phyloP scores from a whole-genome alignment of 805 yeast species.

The Babjeviella inositovora region DNA sequence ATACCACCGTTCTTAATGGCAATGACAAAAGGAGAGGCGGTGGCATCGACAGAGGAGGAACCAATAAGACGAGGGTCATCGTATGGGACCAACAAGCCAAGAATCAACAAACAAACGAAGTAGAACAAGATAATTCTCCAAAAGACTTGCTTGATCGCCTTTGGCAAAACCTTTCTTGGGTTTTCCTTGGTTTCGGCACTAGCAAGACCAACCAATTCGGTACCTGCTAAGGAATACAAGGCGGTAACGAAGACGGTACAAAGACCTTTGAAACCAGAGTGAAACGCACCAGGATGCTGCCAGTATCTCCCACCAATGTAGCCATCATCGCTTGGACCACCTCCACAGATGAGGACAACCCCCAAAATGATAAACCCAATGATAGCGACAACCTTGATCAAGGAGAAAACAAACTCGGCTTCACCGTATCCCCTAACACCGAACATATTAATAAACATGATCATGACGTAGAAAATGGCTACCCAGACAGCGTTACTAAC shows the following conservation, averaged over 20 bases:
- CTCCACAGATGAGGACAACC: conserved; percentile 23
- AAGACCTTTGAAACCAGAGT: conserved; percentile 36
- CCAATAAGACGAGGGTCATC: conserved; percentile 15
- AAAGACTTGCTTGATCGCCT: conserved; percentile 36
- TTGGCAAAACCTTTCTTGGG: conserved; percentile 30
- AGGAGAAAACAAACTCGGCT: conserved; percentile 49
- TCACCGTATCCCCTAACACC: conserved; percentile 48
- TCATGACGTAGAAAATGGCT: conserved; percentile 27
- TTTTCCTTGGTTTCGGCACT: conserved; percentile 28
- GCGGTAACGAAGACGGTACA: conserved; percentile 39
- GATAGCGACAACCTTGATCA: conserved; percentile 47
- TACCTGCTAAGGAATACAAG: conserved; percentile 36
- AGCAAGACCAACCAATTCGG: conserved; percentile 35
- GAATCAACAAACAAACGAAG: conserved; percentile 21
- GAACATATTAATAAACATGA: conserved; percentile 27
- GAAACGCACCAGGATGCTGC: conserved; percentile 38
- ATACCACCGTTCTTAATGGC: conserved; percentile 20
- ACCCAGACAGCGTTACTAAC: conserved; percentile 45
- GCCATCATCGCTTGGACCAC: conserved; percentile 19
- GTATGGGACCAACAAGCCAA: conserved; percentile 31
- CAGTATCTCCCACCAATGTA: conserved; percentile 34
- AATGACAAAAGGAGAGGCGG: conserved; percentile 32
- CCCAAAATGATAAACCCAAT: conserved; percentile 42
- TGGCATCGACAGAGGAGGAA: conserved; percentile 21
- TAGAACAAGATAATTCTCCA: conserved; percentile 37